Evolutionary conservation across 768 basidiomycete genomes (phyloP).

Genomic region (Lyophyllum semitale): DNA sequence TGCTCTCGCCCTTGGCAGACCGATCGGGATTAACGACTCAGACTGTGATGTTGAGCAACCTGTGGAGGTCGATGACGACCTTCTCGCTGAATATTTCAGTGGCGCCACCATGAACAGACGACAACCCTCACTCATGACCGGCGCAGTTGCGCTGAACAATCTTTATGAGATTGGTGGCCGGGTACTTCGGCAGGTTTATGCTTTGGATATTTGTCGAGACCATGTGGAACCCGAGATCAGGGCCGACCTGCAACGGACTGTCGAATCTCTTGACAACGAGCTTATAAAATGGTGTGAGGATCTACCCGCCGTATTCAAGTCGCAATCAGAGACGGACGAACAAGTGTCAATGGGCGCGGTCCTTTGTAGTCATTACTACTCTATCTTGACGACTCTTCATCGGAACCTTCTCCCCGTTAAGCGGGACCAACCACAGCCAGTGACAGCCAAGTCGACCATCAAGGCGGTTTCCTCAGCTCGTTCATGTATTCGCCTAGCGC

Average conservation of each 20-base stretch:
- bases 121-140: conserved; percentile 76
- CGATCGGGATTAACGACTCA: conserved; percentile 84
- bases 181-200: conserved; percentile 82
- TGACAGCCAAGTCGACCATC: conserved; percentile 69
- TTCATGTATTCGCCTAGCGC: conserved; percentile 82
- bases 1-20: conserved; percentile 85
- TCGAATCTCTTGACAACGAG: conserved; percentile 76
- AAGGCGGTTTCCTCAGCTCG: conserved; percentile 86
- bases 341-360: conserved; percentile 87
- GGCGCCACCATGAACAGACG: conserved; percentile 59
- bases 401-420: conserved; percentile 85
- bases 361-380: conserved; percentile 88
- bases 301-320: conserved; percentile 74
- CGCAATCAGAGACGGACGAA: conserved; percentile 69
- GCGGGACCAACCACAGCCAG: conserved; percentile 66
- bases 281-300: conserved; percentile 85
- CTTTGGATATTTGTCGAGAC: conserved; percentile 76
- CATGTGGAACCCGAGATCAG: conserved; percentile 73
- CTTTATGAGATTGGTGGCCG: conserved; percentile 86
- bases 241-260: conserved; percentile 72
- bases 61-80: conserved; percentile 80
- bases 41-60: conserved; percentile 92
- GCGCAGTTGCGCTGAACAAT: conserved; percentile 71
- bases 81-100: conserved; percentile 69
- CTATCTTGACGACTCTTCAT: conserved; percentile 82